Conservation (phyloP, 1,284 basidiomycete species). For the Melampsora larici-populina region DNA sequence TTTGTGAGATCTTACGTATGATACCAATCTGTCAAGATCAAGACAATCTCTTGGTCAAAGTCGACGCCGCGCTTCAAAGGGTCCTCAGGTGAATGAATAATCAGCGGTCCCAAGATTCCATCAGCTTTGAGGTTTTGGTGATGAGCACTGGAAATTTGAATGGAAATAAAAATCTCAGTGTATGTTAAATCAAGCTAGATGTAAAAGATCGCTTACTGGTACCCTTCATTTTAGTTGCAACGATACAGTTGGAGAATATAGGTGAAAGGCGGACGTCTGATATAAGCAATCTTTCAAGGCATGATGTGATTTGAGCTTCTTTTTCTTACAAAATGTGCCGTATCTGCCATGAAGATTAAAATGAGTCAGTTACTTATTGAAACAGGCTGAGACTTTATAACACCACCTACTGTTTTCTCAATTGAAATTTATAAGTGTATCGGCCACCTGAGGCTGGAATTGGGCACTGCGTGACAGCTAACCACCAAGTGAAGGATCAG, state of each 20-base stretch:
- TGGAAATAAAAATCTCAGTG: not conserved
- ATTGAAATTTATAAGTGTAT: slow-evolving; percentile 39
- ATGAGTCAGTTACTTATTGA: not conserved
- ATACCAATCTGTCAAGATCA: slow-evolving; percentile 57
- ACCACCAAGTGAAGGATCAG: not conserved
- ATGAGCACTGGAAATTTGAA: slow-evolving; percentile 2
- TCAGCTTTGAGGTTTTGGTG: slow-evolving; percentile 3
- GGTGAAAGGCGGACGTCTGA: not conserved
- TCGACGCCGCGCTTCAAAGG: slow-evolving; percentile 49
- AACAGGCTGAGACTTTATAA: not conserved
- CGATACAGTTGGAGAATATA: not conserved
- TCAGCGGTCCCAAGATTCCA: slow-evolving; percentile 43
- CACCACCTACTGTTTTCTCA: slow-evolving; percentile 23
- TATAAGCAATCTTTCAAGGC: not conserved
- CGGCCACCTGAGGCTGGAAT: slow-evolving; percentile 26
- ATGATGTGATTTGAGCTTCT: not conserved
- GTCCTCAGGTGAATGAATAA: slow-evolving; percentile 51
- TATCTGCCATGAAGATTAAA: not conserved
- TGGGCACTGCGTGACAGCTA: slow-evolving; percentile 37
- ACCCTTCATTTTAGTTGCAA: not conserved
- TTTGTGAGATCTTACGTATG: slow-evolving; percentile 50
- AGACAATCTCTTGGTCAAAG: slow-evolving; percentile 51
- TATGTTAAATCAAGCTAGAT: not conserved
- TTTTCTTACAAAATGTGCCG: not conserved
- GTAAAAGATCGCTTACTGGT: not conserved